Evolutionary conservation across 441 rosid species (phyloP), one percentile per base, ranked within the genome.

Genomic region (Gossypium schwendimanii): DNA sequence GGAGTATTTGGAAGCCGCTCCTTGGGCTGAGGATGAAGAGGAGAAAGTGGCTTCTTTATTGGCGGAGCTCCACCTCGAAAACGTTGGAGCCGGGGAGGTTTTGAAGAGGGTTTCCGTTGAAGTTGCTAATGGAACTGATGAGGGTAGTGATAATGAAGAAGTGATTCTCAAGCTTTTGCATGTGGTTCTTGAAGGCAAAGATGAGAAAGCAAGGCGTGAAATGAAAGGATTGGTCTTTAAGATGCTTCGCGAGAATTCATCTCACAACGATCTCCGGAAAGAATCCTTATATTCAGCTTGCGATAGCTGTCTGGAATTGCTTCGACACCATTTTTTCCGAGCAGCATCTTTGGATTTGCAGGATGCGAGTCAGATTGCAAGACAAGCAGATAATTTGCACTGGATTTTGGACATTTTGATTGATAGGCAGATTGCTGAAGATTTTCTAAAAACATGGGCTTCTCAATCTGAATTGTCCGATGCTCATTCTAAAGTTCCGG

Each of bases 1-100:
- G 80, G 97, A 95, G 88, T 91, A 87, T 70, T 84, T 95, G 63
- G 99, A 95, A 84, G 98, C 99, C 36, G 98, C 98, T 36, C 98
- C 99, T 23, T 95, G 99, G 99, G 89, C 93, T 3, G 99, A 95
- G 86, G 98, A 92, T 63, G 99, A 95, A 86, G 99, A 95, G 65
- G 90, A 88, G 78, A 91, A 85, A 75, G 93, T 95, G 69, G 95
- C 97, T 45, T 81, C 94, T 0, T 60, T 92, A 75, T 77, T 95
- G 66, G 88, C 95, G 1, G 97, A 90, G 86, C 87, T 95, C 31
- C 87, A 79, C 1, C 97, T 91, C 65, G 99, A 58, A 58, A 58
- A 58, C 14, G 63, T 26, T 24, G 62, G 62, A 57, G 62, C 62
- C 0, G 62, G 62, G 3, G 98, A 93, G 39, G 99, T 93, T 74